phyloP scores from a whole-genome alignment of 2,329 filamentous ascomycete genomes.

The Mycocentrospora acerina region DNA sequence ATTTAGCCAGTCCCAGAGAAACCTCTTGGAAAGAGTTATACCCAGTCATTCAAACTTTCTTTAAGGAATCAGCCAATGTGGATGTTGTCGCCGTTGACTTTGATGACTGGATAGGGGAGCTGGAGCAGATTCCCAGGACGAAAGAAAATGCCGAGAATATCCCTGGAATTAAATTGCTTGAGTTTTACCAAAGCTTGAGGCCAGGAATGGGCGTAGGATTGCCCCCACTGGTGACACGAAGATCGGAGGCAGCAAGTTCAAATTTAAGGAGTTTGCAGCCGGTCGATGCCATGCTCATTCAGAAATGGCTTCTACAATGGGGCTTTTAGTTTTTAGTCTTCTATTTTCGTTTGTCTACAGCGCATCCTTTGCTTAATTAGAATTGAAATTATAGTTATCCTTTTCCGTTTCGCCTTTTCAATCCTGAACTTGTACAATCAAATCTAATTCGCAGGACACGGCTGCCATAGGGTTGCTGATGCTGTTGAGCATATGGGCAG shows the following conservation, averaged over 20 bases:
- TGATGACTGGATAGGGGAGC: slow-evolving; percentile 7
- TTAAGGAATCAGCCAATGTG: background rate
- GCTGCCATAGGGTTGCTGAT: no score
- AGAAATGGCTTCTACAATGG: slow-evolving; percentile 7
- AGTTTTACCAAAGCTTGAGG: slow-evolving; percentile 8
- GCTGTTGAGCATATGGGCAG: no score
- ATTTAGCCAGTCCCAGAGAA: slow-evolving; percentile 6
- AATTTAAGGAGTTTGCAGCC: background rate
- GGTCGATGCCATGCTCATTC: slow-evolving; percentile 1
- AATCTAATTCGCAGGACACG: no score
- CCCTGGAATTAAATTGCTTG: slow-evolving; percentile 10
- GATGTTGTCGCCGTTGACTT: slow-evolving; percentile 5
- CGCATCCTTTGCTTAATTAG: no score
- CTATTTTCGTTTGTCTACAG: no score
- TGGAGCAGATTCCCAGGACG: slow-evolving; percentile 4
- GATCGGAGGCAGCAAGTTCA: slow-evolving; percentile 1
- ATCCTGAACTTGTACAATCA: no score
- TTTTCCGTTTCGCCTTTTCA: no score
- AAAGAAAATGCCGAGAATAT: slow-evolving; percentile 12
- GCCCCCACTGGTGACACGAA: slow-evolving; percentile 5
- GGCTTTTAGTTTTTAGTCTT: no score
- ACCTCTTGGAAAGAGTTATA: slow-evolving; percentile 5
- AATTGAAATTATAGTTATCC: no score
- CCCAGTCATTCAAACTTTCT: slow-evolving; percentile 5
- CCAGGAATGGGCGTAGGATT: slow-evolving; percentile 1